Conservation (phyloP, 1,284 basidiomycete species). For the Thecaphora thlaspeos region DNA sequence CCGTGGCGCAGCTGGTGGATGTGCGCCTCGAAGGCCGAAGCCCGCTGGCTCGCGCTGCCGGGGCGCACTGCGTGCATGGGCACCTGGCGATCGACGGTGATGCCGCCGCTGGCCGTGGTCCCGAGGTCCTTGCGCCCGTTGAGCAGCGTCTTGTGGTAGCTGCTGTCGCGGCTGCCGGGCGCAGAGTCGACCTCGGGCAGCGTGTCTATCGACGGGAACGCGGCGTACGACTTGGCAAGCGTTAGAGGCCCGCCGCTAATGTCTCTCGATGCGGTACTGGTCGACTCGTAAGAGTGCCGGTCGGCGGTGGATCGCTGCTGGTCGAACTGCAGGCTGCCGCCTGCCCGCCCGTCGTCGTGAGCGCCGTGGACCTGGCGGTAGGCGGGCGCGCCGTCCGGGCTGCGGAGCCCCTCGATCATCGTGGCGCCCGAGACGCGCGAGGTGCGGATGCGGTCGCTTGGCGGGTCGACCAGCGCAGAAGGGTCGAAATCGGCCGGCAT, state of each 20-base stretch:
- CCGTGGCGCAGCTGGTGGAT: slow-evolving; percentile 20
- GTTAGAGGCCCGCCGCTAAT: slow-evolving; percentile 16
- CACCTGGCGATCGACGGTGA: slow-evolving; percentile 31
- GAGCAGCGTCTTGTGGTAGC: slow-evolving; percentile 15
- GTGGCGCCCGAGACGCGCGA: not conserved
- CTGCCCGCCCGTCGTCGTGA: too few relatives aligned
- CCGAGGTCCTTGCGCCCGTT: slow-evolving; percentile 30
- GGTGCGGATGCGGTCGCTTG: not conserved
- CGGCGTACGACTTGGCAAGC: slow-evolving; percentile 31
- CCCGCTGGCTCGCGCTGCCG: slow-evolving; percentile 6
- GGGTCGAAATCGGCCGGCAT: slow-evolving; percentile 24
- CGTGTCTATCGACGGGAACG: slow-evolving; percentile 36
- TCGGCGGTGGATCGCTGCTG: slow-evolving; percentile 18
- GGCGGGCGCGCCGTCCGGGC: not conserved
- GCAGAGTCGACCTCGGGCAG: slow-evolving; percentile 36
- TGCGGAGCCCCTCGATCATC: not conserved
- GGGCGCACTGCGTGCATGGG: slow-evolving; percentile 23
- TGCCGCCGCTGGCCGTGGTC: slow-evolving; percentile 38
- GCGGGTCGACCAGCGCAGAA: not conserved
- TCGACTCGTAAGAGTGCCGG: slow-evolving; percentile 30
- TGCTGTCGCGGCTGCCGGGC: slow-evolving; percentile 23
- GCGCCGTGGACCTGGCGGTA: not conserved
- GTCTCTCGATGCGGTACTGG: slow-evolving; percentile 24
- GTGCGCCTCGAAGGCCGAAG: slow-evolving; percentile 6
- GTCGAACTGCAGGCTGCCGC: slow-evolving; percentile 6